A percentile compares a stretch with the other conserved stretches of the same genome.
phyloP scores from a whole-genome alignment of 129 eudicot species.

The Tagetes erecta region DNA sequence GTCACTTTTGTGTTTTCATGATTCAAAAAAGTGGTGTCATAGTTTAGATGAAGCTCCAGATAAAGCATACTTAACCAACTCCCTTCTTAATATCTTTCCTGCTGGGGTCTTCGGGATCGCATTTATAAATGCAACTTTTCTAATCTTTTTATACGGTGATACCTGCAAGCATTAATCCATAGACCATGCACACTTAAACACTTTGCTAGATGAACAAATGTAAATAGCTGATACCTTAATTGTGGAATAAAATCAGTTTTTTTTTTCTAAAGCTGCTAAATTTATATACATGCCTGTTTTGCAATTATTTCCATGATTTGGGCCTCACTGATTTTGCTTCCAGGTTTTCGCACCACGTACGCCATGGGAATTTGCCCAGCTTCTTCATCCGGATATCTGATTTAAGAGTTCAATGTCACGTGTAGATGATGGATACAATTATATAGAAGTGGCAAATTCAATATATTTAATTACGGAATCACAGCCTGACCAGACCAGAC shows the following conservation, averaged over 20 bases:
- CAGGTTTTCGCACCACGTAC: conserved; percentile 73
- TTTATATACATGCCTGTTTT: conserved; percentile 56
- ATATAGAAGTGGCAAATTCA: background rate
- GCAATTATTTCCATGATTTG: conserved; percentile 83
- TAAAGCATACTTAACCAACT: conserved; percentile 66
- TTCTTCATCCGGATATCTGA: conserved; percentile 85
- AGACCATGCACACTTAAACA: background rate
- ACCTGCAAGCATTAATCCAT: conserved; percentile 50
- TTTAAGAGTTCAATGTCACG: conserved; percentile 15
- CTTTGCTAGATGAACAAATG: background rate
- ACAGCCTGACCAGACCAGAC: background rate
- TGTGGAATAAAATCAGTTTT: background rate
- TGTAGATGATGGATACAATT: conserved; percentile 12
- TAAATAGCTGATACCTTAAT: conserved; percentile 2
- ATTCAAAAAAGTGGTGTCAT: conserved; percentile 30
- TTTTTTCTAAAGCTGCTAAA: background rate
- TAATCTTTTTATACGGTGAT: conserved; percentile 84
- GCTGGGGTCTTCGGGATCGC: conserved; percentile 79
- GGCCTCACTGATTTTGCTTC: conserved; percentile 55
- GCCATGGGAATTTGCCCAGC: conserved; percentile 98
- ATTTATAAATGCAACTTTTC: conserved; percentile 68
- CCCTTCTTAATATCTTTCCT: conserved; percentile 86
- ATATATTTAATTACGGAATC: background rate
- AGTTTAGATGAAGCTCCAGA: conserved; percentile 59
- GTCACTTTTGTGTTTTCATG: background rate